A percentile compares a stretch with the other conserved stretches of the same genome.
These are phyloP conservation scores for Acanthamoeba healyi DNA, from an alignment of 208 protist genomes.

Conservation along the genomic window DNA sequence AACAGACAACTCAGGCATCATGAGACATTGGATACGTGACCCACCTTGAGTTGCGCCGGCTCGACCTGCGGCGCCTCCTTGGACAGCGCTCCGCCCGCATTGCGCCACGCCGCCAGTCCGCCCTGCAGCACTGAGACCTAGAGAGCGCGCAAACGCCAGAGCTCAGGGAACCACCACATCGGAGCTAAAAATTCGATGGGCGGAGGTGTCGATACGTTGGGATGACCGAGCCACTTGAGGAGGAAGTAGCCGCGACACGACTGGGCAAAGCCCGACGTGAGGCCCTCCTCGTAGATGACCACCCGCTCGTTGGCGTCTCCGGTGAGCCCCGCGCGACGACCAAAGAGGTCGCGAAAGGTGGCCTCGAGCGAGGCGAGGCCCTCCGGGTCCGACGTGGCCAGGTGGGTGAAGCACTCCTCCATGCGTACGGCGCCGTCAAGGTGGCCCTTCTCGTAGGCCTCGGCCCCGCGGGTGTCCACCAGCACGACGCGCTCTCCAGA, in stretches of 20 bases:
- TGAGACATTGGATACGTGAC: not conserved
- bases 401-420: conserved; percentile 50
- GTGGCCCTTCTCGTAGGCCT: conserved; percentile 30
- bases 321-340: not conserved
- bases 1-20: too few relatives aligned
- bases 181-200: not conserved
- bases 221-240: conserved; percentile 33
- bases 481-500: not conserved
- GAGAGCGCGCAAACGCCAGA: not conserved
- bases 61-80: not conserved
- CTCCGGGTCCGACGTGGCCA: conserved; percentile 7
- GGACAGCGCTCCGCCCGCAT: not conserved
- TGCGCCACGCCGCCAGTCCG: conserved; percentile 12
- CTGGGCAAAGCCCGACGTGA: conserved; percentile 43
- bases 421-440: conserved; percentile 20
- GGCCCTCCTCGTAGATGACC: conserved; percentile 39
- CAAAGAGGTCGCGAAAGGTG: conserved; percentile 39
- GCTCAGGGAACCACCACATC: not conserved
- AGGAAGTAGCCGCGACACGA: conserved; percentile 53
- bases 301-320: not conserved
- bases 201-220: conserved; percentile 20
- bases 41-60: not conserved
- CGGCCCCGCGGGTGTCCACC: conserved; percentile 8
- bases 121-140: conserved; percentile 30
- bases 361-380: conserved; percentile 12